Conservation (phyloP, 2,329 filamentous ascomycete genomes). For the Trichocomaceae sp. region DNA sequence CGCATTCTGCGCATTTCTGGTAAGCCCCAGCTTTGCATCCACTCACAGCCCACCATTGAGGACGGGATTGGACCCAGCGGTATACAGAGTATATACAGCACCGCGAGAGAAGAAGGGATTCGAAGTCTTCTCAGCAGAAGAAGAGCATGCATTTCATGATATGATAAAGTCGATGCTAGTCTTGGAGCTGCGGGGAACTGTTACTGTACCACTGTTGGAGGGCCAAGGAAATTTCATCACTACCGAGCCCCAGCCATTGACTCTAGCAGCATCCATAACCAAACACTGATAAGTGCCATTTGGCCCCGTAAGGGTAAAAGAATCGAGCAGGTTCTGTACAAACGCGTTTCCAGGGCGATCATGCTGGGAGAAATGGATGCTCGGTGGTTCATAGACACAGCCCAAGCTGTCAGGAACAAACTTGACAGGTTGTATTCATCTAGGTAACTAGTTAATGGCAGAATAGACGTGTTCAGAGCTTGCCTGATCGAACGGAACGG, state of each 20-base stretch:
- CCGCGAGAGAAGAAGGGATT: conserved; percentile 2
- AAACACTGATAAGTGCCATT: conserved; percentile 21
- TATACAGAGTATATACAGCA: conserved; percentile 12
- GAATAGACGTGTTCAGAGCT: too few relatives aligned
- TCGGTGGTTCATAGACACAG: too few relatives aligned
- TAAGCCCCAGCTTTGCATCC: conserved; percentile 19
- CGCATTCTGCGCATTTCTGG: conserved; percentile 14
- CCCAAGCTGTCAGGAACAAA: too few relatives aligned
- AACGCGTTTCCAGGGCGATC: conserved; percentile 14
- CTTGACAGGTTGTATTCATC: too few relatives aligned
- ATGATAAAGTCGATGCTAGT: conserved; percentile 18
- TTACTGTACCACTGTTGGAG: not conserved
- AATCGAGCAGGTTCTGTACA: conserved; percentile 16
- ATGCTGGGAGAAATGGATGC: too few relatives aligned
- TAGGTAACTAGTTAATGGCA: too few relatives aligned
- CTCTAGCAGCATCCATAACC: conserved; percentile 16
- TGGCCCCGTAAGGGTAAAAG: conserved; percentile 17
- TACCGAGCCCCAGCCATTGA: conserved; percentile 21
- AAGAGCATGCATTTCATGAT: conserved; percentile 13
- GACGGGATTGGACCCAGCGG: not conserved
- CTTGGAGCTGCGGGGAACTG: conserved; percentile 13
- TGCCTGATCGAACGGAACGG: too few relatives aligned
- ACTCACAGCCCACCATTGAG: conserved; percentile 17
- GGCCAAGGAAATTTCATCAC: conserved; percentile 19
- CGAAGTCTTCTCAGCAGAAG: conserved; percentile 9